phyloP scores from a whole-genome alignment of 805 yeast species.

The Jamesozyma gamospora region DNA sequence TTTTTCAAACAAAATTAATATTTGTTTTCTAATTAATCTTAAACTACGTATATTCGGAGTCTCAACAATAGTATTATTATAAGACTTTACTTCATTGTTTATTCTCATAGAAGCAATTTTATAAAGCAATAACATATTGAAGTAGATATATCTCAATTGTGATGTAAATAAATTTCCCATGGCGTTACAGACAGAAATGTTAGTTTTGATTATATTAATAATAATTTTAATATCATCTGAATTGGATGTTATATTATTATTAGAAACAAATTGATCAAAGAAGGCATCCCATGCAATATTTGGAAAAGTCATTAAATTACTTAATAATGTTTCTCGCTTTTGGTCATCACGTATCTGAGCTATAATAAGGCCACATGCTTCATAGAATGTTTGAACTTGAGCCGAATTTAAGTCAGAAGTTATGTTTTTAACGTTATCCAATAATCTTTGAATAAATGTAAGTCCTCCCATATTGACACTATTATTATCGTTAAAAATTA shows the following conservation, averaged over 20 bases:
- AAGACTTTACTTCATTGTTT: conserved; percentile 58
- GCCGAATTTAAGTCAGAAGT: conserved; percentile 89
- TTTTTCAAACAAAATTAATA: conserved; percentile 73
- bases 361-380: conserved; percentile 87
- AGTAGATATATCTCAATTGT: conserved; percentile 72
- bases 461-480: conserved; percentile 37
- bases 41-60: conserved; percentile 85
- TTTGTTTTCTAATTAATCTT: conserved; percentile 88
- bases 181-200: conserved; percentile 86
- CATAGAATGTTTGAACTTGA: conserved; percentile 91
- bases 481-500: conserved; percentile 66
- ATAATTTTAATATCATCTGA: conserved; percentile 77
- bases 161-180: conserved; percentile 79
- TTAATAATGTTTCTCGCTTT: conserved; percentile 54
- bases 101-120: conserved; percentile 76
- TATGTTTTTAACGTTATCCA: conserved; percentile 62
- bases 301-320: conserved; percentile 76
- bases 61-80: conserved; percentile 59
- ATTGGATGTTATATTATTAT: conserved; percentile 62
- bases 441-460: conserved; percentile 71
- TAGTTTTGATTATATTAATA: conserved; percentile 84
- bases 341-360: conserved; percentile 66
- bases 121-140: conserved; percentile 79
- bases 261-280: conserved; percentile 65
- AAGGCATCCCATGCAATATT: conserved; percentile 87